Conservation (phyloP, 345 rosid genomes). For the Murraya paniculata region DNA sequence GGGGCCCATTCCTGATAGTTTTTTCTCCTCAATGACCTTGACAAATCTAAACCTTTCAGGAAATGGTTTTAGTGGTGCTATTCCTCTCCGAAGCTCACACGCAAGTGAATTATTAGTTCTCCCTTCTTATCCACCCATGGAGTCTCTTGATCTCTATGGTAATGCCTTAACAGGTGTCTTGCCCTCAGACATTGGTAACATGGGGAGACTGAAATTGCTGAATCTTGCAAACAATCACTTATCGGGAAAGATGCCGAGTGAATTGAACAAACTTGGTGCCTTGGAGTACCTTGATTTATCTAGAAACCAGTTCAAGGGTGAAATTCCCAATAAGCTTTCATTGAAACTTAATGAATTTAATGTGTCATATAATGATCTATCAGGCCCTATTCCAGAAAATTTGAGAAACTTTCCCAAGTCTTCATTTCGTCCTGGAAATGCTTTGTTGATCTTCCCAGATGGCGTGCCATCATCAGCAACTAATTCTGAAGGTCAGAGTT, state of each 20-base stretch:
- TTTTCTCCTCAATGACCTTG: constrained; percentile 56
- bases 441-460: constrained; percentile 38
- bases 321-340: constrained; percentile 65
- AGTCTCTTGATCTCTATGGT: constrained; percentile 84
- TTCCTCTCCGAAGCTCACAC: constrained; percentile 55
- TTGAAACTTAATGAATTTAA: constrained; percentile 56
- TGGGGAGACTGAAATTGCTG: constrained; percentile 55
- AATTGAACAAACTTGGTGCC: constrained; percentile 61
- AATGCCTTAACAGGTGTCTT: constrained; percentile 64
- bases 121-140: constrained; percentile 50
- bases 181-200: constrained; percentile 60
- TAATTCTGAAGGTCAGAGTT: constrained; percentile 11
- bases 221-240: constrained; percentile 66
- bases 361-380: constrained; percentile 72
- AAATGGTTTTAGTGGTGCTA: constrained; percentile 66
- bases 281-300: constrained; percentile 86
- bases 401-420: constrained; percentile 48
- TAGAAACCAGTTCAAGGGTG: constrained; percentile 61
- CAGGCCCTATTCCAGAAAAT: constrained; percentile 61
- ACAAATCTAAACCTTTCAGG: constrained; percentile 72
- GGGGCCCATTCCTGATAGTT: constrained; percentile 62
- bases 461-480: constrained; percentile 19
- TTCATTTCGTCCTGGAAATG: constrained; percentile 77
- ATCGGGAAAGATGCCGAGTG: constrained; percentile 68
- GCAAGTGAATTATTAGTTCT: constrained; percentile 56